Evolutionary conservation across 139 green algal species (phyloP).

Genomic region (Chlamydomonas eustigma): DNA sequence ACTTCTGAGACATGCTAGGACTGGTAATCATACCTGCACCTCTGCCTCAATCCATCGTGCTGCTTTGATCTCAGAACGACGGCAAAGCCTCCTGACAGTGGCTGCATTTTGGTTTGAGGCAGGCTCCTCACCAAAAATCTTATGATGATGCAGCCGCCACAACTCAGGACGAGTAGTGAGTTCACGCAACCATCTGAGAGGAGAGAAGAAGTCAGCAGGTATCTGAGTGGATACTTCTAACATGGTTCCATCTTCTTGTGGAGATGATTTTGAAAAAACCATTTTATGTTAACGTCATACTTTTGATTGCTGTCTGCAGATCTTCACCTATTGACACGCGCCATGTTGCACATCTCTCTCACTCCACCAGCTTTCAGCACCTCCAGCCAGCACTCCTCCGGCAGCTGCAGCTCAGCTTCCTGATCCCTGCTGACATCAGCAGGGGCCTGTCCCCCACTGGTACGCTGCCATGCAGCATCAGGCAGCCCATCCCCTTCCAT

Average conservation of each 20-base stretch:
- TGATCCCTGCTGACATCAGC: background rate
- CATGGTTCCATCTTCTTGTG: no score
- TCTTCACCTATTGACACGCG: background rate
- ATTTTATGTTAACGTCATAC: slow-evolving; percentile 4
- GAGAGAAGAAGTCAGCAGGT: background rate
- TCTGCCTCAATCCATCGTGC: slow-evolving; percentile 38
- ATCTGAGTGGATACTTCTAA: background rate
- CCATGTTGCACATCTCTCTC: slow-evolving; percentile 7
- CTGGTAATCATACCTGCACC: slow-evolving; percentile 19
- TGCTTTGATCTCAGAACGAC: slow-evolving; percentile 36
- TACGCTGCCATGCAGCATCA: background rate
- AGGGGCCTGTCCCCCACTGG: background rate
- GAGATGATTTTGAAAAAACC: no score
- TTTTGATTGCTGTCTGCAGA: background rate
- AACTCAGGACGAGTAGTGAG: background rate
- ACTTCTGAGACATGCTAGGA: no score
- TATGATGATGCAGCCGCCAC: background rate
- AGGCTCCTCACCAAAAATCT: background rate
- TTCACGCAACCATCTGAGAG: slow-evolving; percentile 1
- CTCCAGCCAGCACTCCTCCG: slow-evolving; percentile 9
- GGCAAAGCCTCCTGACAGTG: slow-evolving; percentile 38
- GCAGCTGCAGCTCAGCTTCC: slow-evolving; percentile 2
- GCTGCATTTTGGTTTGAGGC: background rate
- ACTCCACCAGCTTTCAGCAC: background rate
- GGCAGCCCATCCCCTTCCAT: slow-evolving; percentile 8